Percentiles rank a stretch among this genome's conserved stretches.
Conservation (phyloP, 1,139 yeast genomes). For the Magnusiomyces suaveolens region DNA sequence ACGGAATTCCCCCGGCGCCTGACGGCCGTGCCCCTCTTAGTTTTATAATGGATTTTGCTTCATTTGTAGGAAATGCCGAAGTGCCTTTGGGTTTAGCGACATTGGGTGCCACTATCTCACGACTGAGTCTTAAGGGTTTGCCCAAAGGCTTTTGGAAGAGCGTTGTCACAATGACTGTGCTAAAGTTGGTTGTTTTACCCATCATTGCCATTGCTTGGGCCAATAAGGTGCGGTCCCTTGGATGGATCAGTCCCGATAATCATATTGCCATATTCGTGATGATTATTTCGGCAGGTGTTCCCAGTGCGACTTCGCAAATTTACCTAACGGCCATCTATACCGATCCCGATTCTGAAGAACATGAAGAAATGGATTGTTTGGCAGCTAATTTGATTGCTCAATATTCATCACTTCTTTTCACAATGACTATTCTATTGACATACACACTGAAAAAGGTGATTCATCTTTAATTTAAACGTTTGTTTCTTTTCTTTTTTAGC, state of each 20-base stretch:
- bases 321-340: conserved; percentile 80
- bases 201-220: conserved; percentile 53
- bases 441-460: conserved; percentile 26
- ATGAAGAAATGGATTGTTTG: conserved; percentile 76
- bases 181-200: conserved; percentile 48
- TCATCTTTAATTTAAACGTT: neutral
- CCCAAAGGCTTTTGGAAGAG: conserved; percentile 68
- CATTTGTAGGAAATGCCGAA: conserved; percentile 74
- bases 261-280: conserved; percentile 64
- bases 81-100: conserved; percentile 78
- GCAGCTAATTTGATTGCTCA: conserved; percentile 65
- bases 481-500: neutral
- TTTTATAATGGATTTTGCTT: conserved; percentile 67
- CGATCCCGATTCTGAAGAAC: conserved; percentile 39
- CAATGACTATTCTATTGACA: conserved; percentile 44
- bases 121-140: conserved; percentile 50
- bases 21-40: conserved; percentile 75
- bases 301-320: conserved; percentile 76
- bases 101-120: conserved; percentile 77
- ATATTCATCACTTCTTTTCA: conserved; percentile 49
- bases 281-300: conserved; percentile 67
- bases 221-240: conserved; percentile 38
- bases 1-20: conserved; percentile 57
- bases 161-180: conserved; percentile 37
- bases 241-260: conserved; percentile 38